phyloP scores from a whole-genome alignment of 228 moss, liverwort and hornwort species.

The Sphagnum fallax region DNA sequence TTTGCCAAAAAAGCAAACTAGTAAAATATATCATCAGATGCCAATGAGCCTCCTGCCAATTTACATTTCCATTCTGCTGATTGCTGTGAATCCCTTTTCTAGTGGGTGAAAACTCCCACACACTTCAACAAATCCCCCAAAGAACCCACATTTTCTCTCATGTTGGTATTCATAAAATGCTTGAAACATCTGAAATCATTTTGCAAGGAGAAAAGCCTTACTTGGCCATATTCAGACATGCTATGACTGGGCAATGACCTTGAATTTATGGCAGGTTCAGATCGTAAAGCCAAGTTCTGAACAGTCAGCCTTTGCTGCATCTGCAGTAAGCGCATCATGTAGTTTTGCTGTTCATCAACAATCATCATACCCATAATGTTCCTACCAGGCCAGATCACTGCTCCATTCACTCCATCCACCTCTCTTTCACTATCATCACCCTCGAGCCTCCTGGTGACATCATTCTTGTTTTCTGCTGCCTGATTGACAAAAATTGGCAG shows the following conservation, averaged over 20 bases:
- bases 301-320: conserved; percentile 3
- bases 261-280: background rate
- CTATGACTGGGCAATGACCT: background rate
- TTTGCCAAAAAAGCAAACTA: too few relatives aligned
- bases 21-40: too few relatives aligned
- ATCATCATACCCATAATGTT: background rate
- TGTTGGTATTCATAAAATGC: too few relatives aligned
- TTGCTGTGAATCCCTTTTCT: too few relatives aligned
- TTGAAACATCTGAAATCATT: too few relatives aligned
- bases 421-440: background rate
- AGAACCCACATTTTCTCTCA: too few relatives aligned
- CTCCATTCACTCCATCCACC: background rate
- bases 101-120: too few relatives aligned
- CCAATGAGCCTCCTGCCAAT: too few relatives aligned
- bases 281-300: background rate
- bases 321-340: background rate
- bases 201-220: background rate
- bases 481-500: background rate
- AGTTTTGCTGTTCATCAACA: background rate
- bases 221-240: background rate
- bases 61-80: too few relatives aligned
- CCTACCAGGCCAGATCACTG: background rate
- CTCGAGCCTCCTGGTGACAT: background rate
- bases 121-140: too few relatives aligned
- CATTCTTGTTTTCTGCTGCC: background rate